Conservation (phyloP, 1,139 yeast species). For the Sugiyamaella grinbergsii region DNA sequence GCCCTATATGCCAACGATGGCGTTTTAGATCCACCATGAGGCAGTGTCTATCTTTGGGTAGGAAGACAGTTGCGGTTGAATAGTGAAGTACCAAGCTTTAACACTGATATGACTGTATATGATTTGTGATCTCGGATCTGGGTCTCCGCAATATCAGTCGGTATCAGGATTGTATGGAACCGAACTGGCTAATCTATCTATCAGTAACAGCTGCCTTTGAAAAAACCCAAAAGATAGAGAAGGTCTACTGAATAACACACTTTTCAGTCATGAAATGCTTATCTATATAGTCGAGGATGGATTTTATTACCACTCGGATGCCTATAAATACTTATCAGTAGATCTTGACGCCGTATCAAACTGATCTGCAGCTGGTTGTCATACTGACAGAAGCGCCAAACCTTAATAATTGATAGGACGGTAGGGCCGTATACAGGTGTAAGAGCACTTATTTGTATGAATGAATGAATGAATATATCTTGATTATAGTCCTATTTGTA, state of each 20-base stretch:
- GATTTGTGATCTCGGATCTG: no score
- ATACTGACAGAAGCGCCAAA: background rate
- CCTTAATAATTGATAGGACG: no score
- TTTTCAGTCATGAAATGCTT: slow-evolving; percentile 1
- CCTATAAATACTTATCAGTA: slow-evolving; percentile 4
- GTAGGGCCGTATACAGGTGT: no score
- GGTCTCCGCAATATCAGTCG: no score
- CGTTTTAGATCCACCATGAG: slow-evolving; percentile 14
- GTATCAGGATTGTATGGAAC: no score
- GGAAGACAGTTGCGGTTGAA: no score
- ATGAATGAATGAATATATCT: no score
- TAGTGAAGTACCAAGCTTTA: no score
- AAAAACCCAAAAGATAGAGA: background rate
- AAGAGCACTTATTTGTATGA: no score
- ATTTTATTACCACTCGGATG: no score
- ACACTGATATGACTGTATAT: background rate
- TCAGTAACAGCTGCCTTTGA: background rate
- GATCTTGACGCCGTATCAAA: slow-evolving; percentile 6
- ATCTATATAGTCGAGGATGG: background rate
- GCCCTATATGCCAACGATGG: slow-evolving; percentile 68
- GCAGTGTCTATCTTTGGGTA: background rate
- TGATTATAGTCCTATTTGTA: no score
- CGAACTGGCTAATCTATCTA: background rate
- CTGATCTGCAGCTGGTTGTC: background rate
- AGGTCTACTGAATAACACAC: background rate